A percentile compares a stretch with the other conserved stretches of the same genome.
Evolutionary conservation across 108 stramenopile genomes (phyloP).

Genomic region (Fragilariopsis cylindrus): DNA sequence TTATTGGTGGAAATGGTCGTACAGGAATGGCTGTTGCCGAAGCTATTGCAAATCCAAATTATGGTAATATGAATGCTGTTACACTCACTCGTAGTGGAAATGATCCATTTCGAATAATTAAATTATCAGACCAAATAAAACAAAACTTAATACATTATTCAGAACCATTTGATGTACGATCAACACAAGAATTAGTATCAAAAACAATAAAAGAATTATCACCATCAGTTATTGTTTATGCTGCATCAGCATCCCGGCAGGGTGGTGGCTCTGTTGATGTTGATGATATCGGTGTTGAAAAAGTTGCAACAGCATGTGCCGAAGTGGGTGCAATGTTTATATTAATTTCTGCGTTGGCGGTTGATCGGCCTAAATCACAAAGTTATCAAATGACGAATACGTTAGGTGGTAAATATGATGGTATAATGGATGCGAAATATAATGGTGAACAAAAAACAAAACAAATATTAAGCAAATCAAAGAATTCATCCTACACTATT

Average conservation of each 20-base stretch:
- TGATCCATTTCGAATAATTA: slow-evolving; percentile 23
- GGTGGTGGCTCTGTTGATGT: slow-evolving; percentile 40
- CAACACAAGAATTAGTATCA: not conserved
- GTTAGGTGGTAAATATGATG: slow-evolving; percentile 27
- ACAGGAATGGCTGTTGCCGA: slow-evolving; percentile 46
- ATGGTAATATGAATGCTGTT: slow-evolving; percentile 21
- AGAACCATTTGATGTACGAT: slow-evolving; percentile 19
- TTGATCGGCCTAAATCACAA: slow-evolving; percentile 44
- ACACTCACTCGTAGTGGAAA: slow-evolving; percentile 36
- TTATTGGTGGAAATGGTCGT: slow-evolving; percentile 47
- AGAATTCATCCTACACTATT: slow-evolving; percentile 37
- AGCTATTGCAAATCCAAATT: slow-evolving; percentile 29
- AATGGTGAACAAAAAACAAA: slow-evolving; percentile 27
- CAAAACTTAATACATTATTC: not conserved
- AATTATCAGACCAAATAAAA: slow-evolving; percentile 6
- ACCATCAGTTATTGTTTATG: slow-evolving; percentile 47
- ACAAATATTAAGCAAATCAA: not conserved
- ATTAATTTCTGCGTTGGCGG: slow-evolving; percentile 46
- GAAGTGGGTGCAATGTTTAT: slow-evolving; percentile 38
- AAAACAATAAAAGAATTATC: not conserved
- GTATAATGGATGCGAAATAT: slow-evolving; percentile 54
- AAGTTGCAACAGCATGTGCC: slow-evolving; percentile 37
- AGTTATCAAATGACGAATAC: slow-evolving; percentile 49
- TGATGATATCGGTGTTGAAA: slow-evolving; percentile 42
- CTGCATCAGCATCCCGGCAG: slow-evolving; percentile 52